These are phyloP conservation scores for Cenchrus fungigraminus DNA, from an alignment of 176 grass and related monocot species.

Conservation along the genomic window DNA sequence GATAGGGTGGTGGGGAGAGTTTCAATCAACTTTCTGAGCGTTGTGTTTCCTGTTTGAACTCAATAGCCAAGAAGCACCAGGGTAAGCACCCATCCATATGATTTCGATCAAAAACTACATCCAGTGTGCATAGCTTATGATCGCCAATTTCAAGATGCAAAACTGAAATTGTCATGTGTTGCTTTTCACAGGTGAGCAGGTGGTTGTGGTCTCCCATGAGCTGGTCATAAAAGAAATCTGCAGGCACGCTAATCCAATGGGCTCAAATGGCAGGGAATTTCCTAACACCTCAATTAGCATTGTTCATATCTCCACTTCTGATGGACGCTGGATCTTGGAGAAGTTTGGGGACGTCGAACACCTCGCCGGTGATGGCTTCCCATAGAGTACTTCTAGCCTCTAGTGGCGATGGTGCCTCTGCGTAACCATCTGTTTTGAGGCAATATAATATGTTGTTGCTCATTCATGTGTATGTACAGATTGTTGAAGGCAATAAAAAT, in stretches of 20 bases:
- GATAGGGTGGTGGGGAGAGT: constrained; percentile 78
- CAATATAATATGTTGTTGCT: too few species aligned
- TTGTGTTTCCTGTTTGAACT: constrained; percentile 52
- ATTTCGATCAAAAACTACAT: not conserved
- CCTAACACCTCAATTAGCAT: constrained; percentile 58
- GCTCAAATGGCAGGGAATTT: constrained; percentile 9
- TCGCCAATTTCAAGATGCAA: too few species aligned
- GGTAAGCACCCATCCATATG: constrained; percentile 36
- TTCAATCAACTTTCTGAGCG: constrained; percentile 50
- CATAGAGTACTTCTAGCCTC: constrained; percentile 36
- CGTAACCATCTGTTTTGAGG: not conserved
- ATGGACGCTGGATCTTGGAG: constrained; percentile 48
- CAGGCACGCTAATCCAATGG: constrained; percentile 26
- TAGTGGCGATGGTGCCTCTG: constrained; percentile 50
- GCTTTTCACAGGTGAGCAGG: constrained; percentile 42
- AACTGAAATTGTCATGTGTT: too few species aligned
- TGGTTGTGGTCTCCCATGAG: constrained; percentile 63
- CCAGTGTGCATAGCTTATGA: too few species aligned
- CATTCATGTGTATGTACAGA: not conserved
- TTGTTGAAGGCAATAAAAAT: not conserved
- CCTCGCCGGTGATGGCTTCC: constrained; percentile 33
- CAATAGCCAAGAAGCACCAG: constrained; percentile 52
- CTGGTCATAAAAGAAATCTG: constrained; percentile 51
- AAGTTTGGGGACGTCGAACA: constrained; percentile 48
- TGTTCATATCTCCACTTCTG: constrained; percentile 33